phyloP scores from a whole-genome alignment of 2,329 filamentous ascomycete genomes.

The Phialocephala sp. region DNA sequence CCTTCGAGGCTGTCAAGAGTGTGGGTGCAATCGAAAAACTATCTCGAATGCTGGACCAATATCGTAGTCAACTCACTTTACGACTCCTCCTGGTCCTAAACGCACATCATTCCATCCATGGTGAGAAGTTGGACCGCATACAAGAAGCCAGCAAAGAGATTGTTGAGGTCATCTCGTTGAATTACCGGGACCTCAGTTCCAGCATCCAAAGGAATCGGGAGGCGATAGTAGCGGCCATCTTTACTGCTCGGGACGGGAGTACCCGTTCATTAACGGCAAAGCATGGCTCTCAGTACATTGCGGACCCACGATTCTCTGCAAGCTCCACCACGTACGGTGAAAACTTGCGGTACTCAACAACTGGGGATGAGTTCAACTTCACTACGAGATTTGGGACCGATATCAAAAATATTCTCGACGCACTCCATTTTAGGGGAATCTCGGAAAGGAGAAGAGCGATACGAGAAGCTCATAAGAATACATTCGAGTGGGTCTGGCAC shows the following conservation, averaged over 20 bases:
- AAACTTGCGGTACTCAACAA: too few species aligned
- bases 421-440: neutral
- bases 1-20: neutral
- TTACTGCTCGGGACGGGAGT: neutral
- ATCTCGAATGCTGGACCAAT: neutral
- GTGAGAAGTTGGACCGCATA: too few species aligned
- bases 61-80: neutral
- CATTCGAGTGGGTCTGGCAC: slow-evolving; percentile 25
- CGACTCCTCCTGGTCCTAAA: neutral
- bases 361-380: neutral
- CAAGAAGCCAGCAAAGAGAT: neutral
- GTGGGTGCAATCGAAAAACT: neutral
- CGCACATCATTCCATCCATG: neutral
- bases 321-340: neutral
- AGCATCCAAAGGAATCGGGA: too few species aligned
- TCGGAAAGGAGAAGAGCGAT: neutral
- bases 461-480: slow-evolving; percentile 12
- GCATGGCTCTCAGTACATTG: neutral
- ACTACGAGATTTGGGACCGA: neutral
- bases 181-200: too few species aligned
- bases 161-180: neutral
- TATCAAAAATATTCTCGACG: neutral
- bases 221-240: neutral
- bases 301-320: neutral
- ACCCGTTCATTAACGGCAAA: neutral